phyloP scores from a whole-genome alignment of 352 stramenopile genomes.

The Pythium rishiriense region DNA sequence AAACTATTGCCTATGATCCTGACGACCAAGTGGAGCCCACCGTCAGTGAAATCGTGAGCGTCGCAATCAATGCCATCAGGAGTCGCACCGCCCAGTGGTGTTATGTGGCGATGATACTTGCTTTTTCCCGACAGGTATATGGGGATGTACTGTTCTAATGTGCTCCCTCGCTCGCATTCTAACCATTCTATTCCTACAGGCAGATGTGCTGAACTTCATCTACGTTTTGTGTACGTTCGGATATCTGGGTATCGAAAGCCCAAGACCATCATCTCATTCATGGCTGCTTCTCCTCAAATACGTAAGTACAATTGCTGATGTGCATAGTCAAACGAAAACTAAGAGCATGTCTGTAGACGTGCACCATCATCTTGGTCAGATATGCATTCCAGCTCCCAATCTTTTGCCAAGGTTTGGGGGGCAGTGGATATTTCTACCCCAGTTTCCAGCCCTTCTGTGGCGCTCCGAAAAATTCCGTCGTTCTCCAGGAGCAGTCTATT shows the following conservation, averaged over 20 bases:
- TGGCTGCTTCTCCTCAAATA: conserved; percentile 85
- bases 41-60: conserved; percentile 51
- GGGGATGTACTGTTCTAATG: background rate
- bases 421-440: conserved; percentile 62
- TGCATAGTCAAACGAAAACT: background rate
- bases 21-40: conserved; percentile 78
- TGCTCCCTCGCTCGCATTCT: background rate
- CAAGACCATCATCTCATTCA: conserved; percentile 51
- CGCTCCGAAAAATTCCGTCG: conserved; percentile 30
- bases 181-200: conserved; percentile 31
- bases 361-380: conserved; percentile 43
- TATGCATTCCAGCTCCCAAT: conserved; percentile 86
- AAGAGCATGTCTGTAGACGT: conserved; percentile 29
- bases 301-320: conserved; percentile 38
- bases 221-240: conserved; percentile 70
- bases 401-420: conserved; percentile 71
- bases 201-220: conserved; percentile 79
- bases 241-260: conserved; percentile 76
- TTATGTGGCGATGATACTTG: conserved; percentile 63
- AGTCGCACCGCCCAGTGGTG: conserved; percentile 65
- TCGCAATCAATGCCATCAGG: conserved; percentile 64
- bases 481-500: conserved; percentile 56
- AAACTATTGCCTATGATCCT: conserved; percentile 70
- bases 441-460: conserved; percentile 80
- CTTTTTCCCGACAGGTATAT: conserved; percentile 74